These are phyloP conservation scores for Chimonanthus praecox DNA, from an alignment of 164 flowering plant genomes.

Conservation along the genomic window DNA sequence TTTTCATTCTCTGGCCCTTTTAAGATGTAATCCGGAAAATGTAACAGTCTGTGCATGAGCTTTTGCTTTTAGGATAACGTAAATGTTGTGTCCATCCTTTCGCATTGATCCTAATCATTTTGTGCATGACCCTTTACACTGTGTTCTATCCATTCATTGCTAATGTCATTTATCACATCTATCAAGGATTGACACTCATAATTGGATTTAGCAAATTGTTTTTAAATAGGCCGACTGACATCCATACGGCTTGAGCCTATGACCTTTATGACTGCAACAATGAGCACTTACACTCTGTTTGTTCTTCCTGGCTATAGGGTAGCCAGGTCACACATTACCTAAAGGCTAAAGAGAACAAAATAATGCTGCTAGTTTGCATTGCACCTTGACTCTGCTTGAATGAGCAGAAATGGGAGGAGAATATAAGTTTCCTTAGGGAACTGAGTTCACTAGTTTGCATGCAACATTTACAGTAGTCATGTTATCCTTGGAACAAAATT, in stretches of 20 bases:
- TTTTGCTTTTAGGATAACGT: background rate
- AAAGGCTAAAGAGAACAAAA: background rate
- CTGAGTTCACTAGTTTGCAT: too few species aligned
- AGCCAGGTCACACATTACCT: background rate
- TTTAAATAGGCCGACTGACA: background rate
- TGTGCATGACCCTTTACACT: background rate
- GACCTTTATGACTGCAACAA: too few species aligned
- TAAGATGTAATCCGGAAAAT: slow-evolving; percentile 1
- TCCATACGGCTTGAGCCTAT: background rate
- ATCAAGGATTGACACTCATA: too few species aligned
- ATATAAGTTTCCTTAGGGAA: too few species aligned
- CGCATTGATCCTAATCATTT: background rate
- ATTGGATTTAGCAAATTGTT: too few species aligned
- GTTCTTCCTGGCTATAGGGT: background rate
- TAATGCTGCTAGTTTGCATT: background rate
- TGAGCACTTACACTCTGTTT: background rate
- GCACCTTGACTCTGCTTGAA: background rate
- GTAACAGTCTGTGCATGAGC: background rate
- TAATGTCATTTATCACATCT: too few species aligned
- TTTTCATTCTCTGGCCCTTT: too few species aligned
- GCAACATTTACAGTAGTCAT: too few species aligned
- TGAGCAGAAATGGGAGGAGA: background rate
- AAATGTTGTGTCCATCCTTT: slow-evolving; percentile 3
- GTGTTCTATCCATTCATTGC: background rate
- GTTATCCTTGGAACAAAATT: too few species aligned